These are phyloP conservation scores for Whalleya microplaca DNA, from an alignment of 2,329 filamentous ascomycete species.

Conservation along the genomic window DNA sequence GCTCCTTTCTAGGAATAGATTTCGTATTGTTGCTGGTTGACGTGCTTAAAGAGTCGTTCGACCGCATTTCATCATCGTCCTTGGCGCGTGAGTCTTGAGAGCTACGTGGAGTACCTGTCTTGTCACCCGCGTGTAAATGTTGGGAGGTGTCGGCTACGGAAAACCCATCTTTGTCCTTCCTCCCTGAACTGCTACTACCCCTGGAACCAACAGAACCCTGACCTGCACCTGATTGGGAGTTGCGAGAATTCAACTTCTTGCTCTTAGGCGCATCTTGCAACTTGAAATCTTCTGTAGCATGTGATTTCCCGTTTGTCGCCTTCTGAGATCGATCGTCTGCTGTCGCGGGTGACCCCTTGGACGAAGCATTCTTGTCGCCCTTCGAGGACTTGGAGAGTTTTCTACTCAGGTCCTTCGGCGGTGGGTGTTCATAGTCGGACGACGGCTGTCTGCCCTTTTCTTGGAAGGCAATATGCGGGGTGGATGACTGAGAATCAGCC, in stretches of 20 bases:
- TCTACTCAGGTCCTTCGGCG: constrained; percentile 53
- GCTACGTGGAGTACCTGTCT: constrained; percentile 50
- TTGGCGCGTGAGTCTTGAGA: constrained; percentile 63
- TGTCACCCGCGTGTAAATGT: constrained; percentile 40
- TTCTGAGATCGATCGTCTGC: constrained; percentile 47
- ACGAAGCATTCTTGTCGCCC: constrained; percentile 39
- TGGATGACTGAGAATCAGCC: constrained; percentile 58
- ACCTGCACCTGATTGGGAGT: constrained; percentile 47
- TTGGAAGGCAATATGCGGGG: constrained; percentile 91
- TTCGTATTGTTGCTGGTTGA: constrained; percentile 49
- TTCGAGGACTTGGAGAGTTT: constrained; percentile 52
- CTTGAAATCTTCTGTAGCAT: constrained; percentile 66
- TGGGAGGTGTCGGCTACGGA: constrained; percentile 39
- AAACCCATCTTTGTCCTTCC: constrained; percentile 42
- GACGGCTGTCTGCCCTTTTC: constrained; percentile 74
- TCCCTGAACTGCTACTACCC: constrained; percentile 40
- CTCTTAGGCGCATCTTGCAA: constrained; percentile 79
- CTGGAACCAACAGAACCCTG: constrained; percentile 44
- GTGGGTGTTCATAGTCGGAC: constrained; percentile 60
- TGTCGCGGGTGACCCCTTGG: constrained; percentile 34
- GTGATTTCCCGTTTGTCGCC: constrained; percentile 41
- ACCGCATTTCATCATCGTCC: constrained; percentile 57
- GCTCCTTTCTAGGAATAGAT: constrained; percentile 67
- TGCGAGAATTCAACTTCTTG: constrained; percentile 51
- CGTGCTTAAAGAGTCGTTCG: constrained; percentile 48